A percentile compares a stretch with the other conserved stretches of the same genome.
Conservation (phyloP, 345 rosid species). For the Salix caprea region DNA sequence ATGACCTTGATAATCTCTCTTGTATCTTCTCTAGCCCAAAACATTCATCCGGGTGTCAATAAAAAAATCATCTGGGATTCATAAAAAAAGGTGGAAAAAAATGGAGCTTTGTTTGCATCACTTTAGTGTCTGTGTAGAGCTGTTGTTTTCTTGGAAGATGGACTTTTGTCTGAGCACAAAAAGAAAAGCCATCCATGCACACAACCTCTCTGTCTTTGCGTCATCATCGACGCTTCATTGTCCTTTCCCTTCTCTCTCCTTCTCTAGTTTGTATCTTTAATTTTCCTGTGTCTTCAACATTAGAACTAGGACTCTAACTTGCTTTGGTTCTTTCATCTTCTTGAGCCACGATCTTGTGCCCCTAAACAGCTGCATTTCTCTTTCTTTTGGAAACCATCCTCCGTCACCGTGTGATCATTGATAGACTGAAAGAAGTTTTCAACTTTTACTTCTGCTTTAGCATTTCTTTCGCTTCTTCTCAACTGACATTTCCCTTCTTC, state of each 20-base stretch:
- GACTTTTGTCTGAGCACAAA: conserved; percentile 21
- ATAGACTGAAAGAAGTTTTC: conserved; percentile 10
- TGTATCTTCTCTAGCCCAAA: no score
- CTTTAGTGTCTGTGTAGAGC: conserved; percentile 2
- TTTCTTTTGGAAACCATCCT: conserved; percentile 2
- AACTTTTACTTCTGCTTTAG: conserved; percentile 11
- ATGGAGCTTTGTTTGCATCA: conserved; percentile 3
- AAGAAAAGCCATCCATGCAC: conserved; percentile 53
- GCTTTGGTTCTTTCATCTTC: conserved; percentile 12
- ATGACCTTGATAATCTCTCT: no score
- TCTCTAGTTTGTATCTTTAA: neutral
- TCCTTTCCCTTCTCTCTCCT: neutral
- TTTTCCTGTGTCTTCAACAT: neutral
- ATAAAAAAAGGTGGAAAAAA: neutral
- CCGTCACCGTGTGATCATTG: conserved; percentile 7
- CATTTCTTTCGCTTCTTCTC: neutral
- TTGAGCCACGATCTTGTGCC: conserved; percentile 31
- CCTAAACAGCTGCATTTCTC: conserved; percentile 7
- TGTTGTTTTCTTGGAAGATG: conserved; percentile 32
- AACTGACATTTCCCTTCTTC: neutral
- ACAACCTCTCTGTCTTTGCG: conserved; percentile 25
- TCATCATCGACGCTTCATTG: conserved; percentile 10
- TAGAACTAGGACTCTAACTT: neutral
- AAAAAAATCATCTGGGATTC: no score
- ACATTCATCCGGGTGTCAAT: no score